Conservation (phyloP, 768 basidiomycete species). For the Pleurotus giganteus region DNA sequence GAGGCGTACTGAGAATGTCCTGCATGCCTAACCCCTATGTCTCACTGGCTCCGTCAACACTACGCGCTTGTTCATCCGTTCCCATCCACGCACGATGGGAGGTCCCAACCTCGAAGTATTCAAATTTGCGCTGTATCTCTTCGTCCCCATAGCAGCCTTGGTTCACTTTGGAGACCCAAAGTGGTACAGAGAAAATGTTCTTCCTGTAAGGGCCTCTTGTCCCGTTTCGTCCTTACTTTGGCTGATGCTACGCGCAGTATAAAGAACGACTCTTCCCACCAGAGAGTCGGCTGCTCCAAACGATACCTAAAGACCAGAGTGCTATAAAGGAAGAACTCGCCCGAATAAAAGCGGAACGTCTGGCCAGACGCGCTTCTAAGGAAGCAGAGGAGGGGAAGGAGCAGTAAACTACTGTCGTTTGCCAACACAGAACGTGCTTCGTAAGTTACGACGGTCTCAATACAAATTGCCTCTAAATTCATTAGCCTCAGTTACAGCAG, state of each 20-base stretch:
- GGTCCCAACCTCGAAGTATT: constrained; percentile 86
- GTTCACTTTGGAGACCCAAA: constrained; percentile 86
- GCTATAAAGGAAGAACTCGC: constrained; percentile 68
- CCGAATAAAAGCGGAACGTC: constrained; percentile 62
- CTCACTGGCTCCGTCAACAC: neutral
- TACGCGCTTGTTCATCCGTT: neutral
- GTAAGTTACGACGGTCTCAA: no score
- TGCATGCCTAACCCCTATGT: neutral
- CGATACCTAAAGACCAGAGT: constrained; percentile 63
- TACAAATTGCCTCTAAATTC: no score
- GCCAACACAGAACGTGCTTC: neutral
- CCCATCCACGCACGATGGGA: constrained; percentile 39
- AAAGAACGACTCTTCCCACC: constrained; percentile 71
- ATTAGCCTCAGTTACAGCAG: no score
- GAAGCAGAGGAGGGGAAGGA: constrained; percentile 31
- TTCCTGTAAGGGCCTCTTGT: constrained; percentile 49
- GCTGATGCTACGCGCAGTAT: constrained; percentile 43
- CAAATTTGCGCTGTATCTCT: constrained; percentile 87
- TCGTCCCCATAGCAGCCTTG: constrained; percentile 77
- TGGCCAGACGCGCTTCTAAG: constrained; percentile 45
- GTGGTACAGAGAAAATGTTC: constrained; percentile 78
- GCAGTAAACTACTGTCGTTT: constrained; percentile 9
- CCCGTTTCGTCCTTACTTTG: neutral
- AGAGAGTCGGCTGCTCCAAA: constrained; percentile 44
- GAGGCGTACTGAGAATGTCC: no score